phyloP scores from a whole-genome alignment of 805 yeast genomes.

The Candida ovalis region DNA sequence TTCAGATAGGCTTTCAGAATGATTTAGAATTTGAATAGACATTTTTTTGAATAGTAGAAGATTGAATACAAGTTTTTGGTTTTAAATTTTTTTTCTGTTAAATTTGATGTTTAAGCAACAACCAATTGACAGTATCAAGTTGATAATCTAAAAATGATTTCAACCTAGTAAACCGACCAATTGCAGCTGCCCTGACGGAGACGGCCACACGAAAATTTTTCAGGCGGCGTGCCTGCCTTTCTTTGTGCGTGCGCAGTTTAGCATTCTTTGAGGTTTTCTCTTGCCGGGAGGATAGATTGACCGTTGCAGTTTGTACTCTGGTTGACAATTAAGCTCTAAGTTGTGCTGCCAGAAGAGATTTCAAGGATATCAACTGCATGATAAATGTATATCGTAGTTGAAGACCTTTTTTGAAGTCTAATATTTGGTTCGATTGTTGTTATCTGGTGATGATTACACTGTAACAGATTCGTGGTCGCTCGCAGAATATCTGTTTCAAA shows the following conservation, averaged over 20 bases:
- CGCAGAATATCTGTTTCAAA: no score
- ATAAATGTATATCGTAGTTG: no score
- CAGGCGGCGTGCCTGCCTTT: background rate
- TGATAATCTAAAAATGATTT: background rate
- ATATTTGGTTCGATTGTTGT: no score
- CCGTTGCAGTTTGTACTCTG: background rate
- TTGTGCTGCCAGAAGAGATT: no score
- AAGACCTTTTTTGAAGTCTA: no score
- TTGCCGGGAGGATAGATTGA: background rate
- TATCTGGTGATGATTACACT: no score
- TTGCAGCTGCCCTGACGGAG: background rate
- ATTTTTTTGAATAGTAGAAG: background rate
- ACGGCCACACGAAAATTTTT: background rate
- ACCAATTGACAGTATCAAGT: background rate
- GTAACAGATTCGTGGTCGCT: no score
- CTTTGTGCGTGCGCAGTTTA: background rate
- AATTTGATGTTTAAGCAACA: background rate
- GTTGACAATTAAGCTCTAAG: no score
- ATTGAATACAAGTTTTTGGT: background rate
- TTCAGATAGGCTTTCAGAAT: background rate
- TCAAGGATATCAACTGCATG: no score
- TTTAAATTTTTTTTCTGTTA: no score
- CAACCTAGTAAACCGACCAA: background rate
- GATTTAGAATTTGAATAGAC: background rate
- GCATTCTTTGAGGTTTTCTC: background rate